Evolutionary conservation across 2,329 filamentous ascomycete genomes (phyloP), one percentile per base, ranked within the genome.

Genomic region (Fusarium palustre): DNA sequence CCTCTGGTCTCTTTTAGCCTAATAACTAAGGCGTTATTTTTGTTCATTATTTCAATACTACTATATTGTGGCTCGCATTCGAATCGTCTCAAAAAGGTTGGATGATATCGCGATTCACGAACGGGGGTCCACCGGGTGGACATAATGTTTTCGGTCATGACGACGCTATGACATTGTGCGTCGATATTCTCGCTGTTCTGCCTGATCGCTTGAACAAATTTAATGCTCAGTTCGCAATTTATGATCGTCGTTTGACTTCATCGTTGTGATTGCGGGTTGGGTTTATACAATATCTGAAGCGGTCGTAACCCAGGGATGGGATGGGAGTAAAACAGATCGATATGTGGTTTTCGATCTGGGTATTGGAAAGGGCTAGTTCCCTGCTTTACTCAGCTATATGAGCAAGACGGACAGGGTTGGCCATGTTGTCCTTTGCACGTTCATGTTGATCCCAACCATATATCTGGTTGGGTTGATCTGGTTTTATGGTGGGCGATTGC

Each of bases 111-210:
- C 52, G 67, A 69, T 58, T 66, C 54, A 66, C 52, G 61, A 52
- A 59, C 43, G 46, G 56, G 60, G 55, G 42, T 64, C 50, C 67
- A 65, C 66, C 49, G 60, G 65, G 59, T 65, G 56, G 68, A 69
- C 64, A 59, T 74, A 72, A 74, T 75, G 70, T 75, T 64, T 71
- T 74, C 71, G 70, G 56, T 66, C 63, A 72, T 61, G 58, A 74
- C 59, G 72, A 74, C 70, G 70, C 72, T 55, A 74, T 68, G 72
- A 74, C 49, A 53, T 59, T 70, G 66, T 69, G 67, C 66, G 72
- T 74, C 72, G 58, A 67, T 64, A 62, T 66, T 45, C 43, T 47
- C 50, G 48, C 46, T 60, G 47, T 47, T 57, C 34, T 50, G 34
- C 42, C 46, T 42, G 50, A 30, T 24, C 57, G 49, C 39, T 22